A percentile compares a stretch with the other conserved stretches of the same genome.
Evolutionary conservation across 768 basidiomycete genomes (phyloP).

Genomic region (Lactifluus piperatus): DNA sequence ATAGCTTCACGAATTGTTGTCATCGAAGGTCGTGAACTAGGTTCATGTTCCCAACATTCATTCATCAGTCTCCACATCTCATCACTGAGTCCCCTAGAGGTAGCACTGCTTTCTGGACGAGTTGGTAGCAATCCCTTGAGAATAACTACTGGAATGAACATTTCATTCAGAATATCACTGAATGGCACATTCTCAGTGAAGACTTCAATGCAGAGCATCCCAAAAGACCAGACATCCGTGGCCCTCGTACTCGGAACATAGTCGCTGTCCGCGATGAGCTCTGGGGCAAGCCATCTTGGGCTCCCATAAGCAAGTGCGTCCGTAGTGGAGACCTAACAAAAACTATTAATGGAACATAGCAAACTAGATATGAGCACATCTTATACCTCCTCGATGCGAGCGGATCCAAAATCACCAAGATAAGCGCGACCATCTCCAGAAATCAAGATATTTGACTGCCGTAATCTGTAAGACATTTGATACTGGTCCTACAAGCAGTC

Average conservation of each 20-base stretch:
- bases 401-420: conserved; percentile 8
- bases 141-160: conserved; percentile 30
- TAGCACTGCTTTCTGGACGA: conserved; percentile 28
- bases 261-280: conserved; percentile 3
- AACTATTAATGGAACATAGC: not conserved
- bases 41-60: conserved; percentile 36
- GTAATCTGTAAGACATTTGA: not conserved
- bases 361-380: not conserved
- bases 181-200: conserved; percentile 37
- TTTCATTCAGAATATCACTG: conserved; percentile 27
- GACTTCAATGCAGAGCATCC: conserved; percentile 39
- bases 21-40: conserved; percentile 34
- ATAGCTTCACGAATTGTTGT: conserved; percentile 25
- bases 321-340: not conserved
- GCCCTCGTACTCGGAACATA: conserved; percentile 22
- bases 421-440: conserved; percentile 1
- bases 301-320: not conserved
- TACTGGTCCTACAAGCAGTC: not conserved
- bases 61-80: conserved; percentile 37
- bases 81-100: conserved; percentile 29
- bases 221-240: conserved; percentile 44
- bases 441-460: conserved; percentile 8
- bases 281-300: conserved; percentile 17
- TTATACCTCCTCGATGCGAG: conserved; percentile 14
- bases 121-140: conserved; percentile 31